Conservation (phyloP, 148 eudicot genomes). For the Polygonum aviculare region DNA sequence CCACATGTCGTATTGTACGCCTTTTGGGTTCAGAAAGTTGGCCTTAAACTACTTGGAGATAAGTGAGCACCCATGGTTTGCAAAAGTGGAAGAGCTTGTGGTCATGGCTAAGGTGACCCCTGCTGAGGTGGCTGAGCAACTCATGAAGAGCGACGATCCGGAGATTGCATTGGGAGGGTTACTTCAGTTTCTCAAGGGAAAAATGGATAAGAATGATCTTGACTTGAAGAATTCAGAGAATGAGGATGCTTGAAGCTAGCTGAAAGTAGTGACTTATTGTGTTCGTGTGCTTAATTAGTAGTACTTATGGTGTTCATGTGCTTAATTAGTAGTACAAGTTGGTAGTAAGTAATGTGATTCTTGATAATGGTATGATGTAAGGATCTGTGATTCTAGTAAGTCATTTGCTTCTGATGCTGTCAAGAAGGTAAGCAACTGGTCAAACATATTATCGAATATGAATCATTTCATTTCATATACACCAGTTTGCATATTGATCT, state of each 20-base stretch:
- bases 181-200: slow-evolving; percentile 12
- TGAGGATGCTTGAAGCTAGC: neutral
- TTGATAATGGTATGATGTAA: no score
- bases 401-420: no score
- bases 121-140: slow-evolving; percentile 25
- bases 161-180: slow-evolving; percentile 9
- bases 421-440: no score
- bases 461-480: no score
- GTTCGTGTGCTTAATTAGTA: no score
- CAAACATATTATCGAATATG: no score
- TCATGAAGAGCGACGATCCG: slow-evolving; percentile 17
- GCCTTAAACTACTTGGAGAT: slow-evolving; percentile 37
- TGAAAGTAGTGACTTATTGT: no score
- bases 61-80: slow-evolving; percentile 20
- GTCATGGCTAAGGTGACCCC: slow-evolving; percentile 17
- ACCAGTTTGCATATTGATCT: no score
- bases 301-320: no score
- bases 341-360: neutral
- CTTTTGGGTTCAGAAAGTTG: slow-evolving; percentile 27
- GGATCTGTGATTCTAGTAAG: no score
- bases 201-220: neutral
- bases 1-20: slow-evolving; percentile 44
- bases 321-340: no score
- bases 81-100: slow-evolving; percentile 31
- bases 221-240: neutral